A percentile compares a stretch with the other conserved stretches of the same genome.
These are phyloP conservation scores for Rhodofomes roseus DNA, from an alignment of 1,284 basidiomycete species.

Conservation along the genomic window DNA sequence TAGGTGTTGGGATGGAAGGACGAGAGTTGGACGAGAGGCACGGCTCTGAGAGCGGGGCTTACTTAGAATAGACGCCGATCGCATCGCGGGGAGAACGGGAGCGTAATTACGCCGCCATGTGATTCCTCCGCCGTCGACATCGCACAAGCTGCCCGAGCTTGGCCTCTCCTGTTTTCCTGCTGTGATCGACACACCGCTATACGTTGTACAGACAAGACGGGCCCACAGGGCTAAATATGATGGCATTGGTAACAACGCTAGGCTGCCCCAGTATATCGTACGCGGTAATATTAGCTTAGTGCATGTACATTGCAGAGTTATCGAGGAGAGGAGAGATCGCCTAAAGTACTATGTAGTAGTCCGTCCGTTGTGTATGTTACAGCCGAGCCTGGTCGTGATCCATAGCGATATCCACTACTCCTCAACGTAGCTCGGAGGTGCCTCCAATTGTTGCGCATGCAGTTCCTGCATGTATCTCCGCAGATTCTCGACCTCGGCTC, in stretches of 20 bases:
- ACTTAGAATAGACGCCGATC: background rate
- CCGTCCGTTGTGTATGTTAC: background rate
- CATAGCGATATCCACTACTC: background rate
- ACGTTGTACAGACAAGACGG: background rate
- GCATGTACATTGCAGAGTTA: background rate
- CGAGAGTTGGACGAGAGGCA: no score
- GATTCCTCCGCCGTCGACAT: background rate
- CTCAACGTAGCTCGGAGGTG: constrained; percentile 19
- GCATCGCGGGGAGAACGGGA: background rate
- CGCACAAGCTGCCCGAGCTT: background rate
- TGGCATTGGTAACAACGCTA: background rate
- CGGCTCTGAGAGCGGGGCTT: background rate
- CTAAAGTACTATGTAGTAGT: background rate
- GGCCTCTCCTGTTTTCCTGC: background rate
- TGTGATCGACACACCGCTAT: background rate
- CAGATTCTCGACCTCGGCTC: constrained; percentile 25
- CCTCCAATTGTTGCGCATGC: constrained; percentile 19
- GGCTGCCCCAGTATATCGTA: background rate
- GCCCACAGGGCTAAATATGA: background rate
- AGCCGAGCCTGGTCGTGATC: background rate
- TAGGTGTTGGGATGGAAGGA: background rate
- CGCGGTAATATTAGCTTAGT: background rate
- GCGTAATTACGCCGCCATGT: constrained; percentile 1
- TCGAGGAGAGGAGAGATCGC: background rate
- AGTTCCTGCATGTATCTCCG: constrained; percentile 24